Conservation (phyloP, 306 rosid species). For the Pterocarpus macrocarpus region DNA sequence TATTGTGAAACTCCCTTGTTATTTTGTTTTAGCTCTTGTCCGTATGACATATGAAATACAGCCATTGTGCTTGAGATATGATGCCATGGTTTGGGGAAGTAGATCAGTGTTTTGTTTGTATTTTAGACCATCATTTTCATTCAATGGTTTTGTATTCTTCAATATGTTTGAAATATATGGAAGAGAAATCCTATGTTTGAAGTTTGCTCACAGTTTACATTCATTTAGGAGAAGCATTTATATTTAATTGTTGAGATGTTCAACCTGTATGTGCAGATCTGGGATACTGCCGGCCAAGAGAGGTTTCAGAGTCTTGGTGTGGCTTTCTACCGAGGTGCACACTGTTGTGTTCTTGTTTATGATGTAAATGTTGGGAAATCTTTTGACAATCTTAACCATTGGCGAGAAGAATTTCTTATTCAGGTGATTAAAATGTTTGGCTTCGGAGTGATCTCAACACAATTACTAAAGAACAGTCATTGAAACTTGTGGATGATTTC, state of each 20-base stretch:
- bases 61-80: not conserved
- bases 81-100: not conserved
- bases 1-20: not conserved
- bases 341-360: constrained; percentile 97
- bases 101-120: not conserved
- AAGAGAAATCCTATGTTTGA: constrained; percentile 1
- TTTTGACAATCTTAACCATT: constrained; percentile 93
- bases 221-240: not conserved
- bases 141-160: not conserved
- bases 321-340: constrained; percentile 99
- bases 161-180: not conserved
- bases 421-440: constrained; percentile 64
- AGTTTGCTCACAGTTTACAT: not conserved
- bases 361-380: constrained; percentile 98
- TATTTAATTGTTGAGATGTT: not conserved
- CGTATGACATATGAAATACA: not conserved
- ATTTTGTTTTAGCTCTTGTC: constrained; percentile 2
- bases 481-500: constrained; percentile 33
- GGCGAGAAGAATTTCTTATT: constrained; percentile 98
- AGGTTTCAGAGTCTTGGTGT: constrained; percentile 99
- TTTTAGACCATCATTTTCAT: constrained; percentile 11
- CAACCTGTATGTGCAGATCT: constrained; percentile 61
- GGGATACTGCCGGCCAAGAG: constrained; percentile 99
- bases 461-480: constrained; percentile 26
- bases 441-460: constrained; percentile 69